Conservation (phyloP, 2,329 filamentous ascomycete species). For the Trichocomaceae sp. region DNA sequence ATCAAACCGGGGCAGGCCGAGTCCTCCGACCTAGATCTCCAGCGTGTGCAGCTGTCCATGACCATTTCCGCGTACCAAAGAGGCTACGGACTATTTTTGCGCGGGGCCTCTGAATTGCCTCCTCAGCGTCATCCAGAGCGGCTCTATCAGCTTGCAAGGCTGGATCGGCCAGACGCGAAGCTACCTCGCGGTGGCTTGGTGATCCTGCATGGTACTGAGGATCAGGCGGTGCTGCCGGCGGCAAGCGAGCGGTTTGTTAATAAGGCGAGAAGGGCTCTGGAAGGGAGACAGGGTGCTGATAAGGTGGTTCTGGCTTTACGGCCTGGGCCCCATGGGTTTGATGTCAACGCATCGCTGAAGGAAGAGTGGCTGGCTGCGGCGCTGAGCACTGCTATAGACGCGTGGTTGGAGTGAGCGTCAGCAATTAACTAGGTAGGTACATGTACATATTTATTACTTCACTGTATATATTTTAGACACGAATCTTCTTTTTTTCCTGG, state of each 20-base stretch:
- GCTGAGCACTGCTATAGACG: slow-evolving; percentile 8
- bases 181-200: slow-evolving; percentile 27
- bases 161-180: slow-evolving; percentile 21
- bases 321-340: slow-evolving; percentile 36
- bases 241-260: slow-evolving; percentile 25
- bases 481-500: too few relatives aligned
- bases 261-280: slow-evolving; percentile 19
- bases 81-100: slow-evolving; percentile 17
- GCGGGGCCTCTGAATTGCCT: slow-evolving; percentile 9
- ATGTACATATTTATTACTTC: too few relatives aligned
- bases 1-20: slow-evolving; percentile 11
- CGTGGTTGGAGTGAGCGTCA: slow-evolving; percentile 8
- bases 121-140: slow-evolving; percentile 6
- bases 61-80: slow-evolving; percentile 17
- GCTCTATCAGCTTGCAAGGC: slow-evolving; percentile 24
- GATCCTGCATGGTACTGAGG: slow-evolving; percentile 31
- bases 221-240: slow-evolving; percentile 26
- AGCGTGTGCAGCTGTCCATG: slow-evolving; percentile 17
- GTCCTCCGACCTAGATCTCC: slow-evolving; percentile 15
- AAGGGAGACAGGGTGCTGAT: slow-evolving; percentile 18
- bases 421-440: not conserved
- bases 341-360: slow-evolving; percentile 13
- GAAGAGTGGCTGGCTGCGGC: slow-evolving; percentile 8
- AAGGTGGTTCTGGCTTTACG: slow-evolving; percentile 21
- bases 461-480: too few relatives aligned